A percentile compares a stretch with the other conserved stretches of the same genome.
These are phyloP conservation scores for Leccinum boreale DNA, from an alignment of 768 basidiomycete genomes.

Conservation along the genomic window DNA sequence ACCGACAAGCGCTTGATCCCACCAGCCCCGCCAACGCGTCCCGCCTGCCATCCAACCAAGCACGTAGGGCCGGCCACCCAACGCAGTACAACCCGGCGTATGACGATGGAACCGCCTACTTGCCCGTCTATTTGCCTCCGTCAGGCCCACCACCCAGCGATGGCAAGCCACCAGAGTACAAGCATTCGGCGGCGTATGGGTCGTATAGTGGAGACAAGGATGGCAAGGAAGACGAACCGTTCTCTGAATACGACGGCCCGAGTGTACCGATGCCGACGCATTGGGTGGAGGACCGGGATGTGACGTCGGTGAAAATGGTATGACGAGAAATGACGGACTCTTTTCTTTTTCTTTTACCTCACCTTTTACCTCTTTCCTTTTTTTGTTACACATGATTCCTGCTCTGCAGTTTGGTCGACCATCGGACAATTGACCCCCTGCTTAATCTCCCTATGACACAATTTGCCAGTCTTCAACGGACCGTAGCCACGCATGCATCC, in stretches of 20 bases:
- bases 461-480: background rate
- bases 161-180: slow-evolving; percentile 52
- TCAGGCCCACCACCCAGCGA: slow-evolving; percentile 47
- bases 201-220: slow-evolving; percentile 28
- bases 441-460: background rate
- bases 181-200: slow-evolving; percentile 33
- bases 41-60: slow-evolving; percentile 40
- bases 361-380: background rate
- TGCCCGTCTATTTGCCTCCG: slow-evolving; percentile 46
- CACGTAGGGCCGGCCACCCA: slow-evolving; percentile 39
- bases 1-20: slow-evolving; percentile 74
- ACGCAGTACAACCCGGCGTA: slow-evolving; percentile 62
- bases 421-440: background rate
- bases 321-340: background rate
- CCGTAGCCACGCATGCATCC: background rate
- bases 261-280: slow-evolving; percentile 33
- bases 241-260: slow-evolving; percentile 46
- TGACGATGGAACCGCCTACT: slow-evolving; percentile 21
- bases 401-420: background rate
- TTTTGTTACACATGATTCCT: background rate
- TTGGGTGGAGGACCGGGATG: slow-evolving; percentile 44
- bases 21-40: slow-evolving; percentile 48
- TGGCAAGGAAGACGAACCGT: slow-evolving; percentile 49
- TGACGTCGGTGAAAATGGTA: slow-evolving; percentile 18
- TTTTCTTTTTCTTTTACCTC: background rate